Base-by-base conservation (phyloP, 805 yeast species). In the Candida nanaspora region DNA sequence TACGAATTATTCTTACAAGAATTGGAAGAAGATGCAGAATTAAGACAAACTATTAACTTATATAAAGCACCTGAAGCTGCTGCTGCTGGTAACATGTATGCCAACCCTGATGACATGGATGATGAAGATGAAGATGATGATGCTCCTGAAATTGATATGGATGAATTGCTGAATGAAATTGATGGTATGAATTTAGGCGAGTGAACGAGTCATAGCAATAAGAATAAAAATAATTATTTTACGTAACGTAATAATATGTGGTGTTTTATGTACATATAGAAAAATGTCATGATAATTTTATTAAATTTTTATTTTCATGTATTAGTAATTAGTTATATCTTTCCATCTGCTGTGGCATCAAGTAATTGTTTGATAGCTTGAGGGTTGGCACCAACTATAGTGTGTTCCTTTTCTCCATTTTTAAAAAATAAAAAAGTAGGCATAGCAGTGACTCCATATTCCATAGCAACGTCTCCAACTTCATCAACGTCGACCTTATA, bases 1-100 rank as follows among this genome's bases (percentile, higher is more conserved):
- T 93, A 87, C 68, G 98, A 91, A 68, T 59, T 82, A 50, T 93
- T 93, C 86, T 76, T 93, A 67, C 97, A 87, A 68, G 96, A 93
- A 63, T 78, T 93, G 61, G 98, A 93, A 70, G 98, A 93, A 66
- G 98, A 93, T 65, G 80, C 80, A 41, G 98, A 93, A 61, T 75
- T 93, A 61, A 84, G 98, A 70, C 88, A 83, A 54, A 79, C 87
- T 35, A 78, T 93, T 62, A 91, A 93, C 59, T 57, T 93, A 55
- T 93, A 93, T 71, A 93, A 88, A 68, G 78, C 82, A 8, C 34
- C 34, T 41, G 60, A 56, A 53, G 40, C 60, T 52, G 29, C 50
- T 40, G 39, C 54, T 53, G 13, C 52, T 46, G 31, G 50, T 40
- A 39, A 55, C 54, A 13, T n/a, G n/a, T n/a, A n/a, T n/a, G n/a